Evolutionary conservation across 192 early-diverging fungal species (phyloP).

Genomic region (Phlyctochytrium planicorne): DNA sequence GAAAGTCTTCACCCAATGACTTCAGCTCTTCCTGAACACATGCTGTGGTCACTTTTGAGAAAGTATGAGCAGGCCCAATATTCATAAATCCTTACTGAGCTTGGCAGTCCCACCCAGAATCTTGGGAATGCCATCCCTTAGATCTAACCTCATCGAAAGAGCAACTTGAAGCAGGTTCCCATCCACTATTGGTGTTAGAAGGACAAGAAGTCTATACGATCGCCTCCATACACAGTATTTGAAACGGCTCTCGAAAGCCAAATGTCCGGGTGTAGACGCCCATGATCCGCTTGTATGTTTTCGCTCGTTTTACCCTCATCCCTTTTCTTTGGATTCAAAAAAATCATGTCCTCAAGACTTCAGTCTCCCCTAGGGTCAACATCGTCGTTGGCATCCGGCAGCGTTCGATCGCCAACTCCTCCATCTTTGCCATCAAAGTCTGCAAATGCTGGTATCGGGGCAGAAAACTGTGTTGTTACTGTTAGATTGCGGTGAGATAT

Average conservation of each 20-base stretch:
- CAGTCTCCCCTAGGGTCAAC: neutral
- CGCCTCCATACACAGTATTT: slow-evolving; percentile 64
- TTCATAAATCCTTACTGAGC: slow-evolving; percentile 52
- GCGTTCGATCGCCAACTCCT: slow-evolving; percentile 5
- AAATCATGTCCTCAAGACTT: too few relatives aligned
- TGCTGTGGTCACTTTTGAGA: slow-evolving; percentile 56
- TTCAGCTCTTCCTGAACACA: slow-evolving; percentile 76
- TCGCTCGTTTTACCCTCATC: slow-evolving; percentile 85
- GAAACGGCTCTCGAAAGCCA: slow-evolving; percentile 92
- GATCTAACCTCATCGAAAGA: slow-evolving; percentile 59
- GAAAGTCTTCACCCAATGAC: slow-evolving; percentile 60
- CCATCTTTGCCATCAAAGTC: slow-evolving; percentile 7
- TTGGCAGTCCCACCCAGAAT: slow-evolving; percentile 66
- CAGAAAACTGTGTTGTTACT: slow-evolving; percentile 25
- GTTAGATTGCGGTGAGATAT: slow-evolving; percentile 12
- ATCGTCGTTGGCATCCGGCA: neutral
- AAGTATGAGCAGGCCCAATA: neutral
- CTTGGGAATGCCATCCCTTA: slow-evolving; percentile 61
- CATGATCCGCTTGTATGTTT: slow-evolving; percentile 81
- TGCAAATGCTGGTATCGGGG: slow-evolving; percentile 7
- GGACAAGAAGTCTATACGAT: slow-evolving; percentile 2
- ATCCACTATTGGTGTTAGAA: slow-evolving; percentile 57
- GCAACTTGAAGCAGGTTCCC: slow-evolving; percentile 77
- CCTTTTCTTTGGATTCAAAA: slow-evolving; percentile 9
- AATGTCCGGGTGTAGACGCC: slow-evolving; percentile 74